Conservation (phyloP, 345 rosid genomes). For the Trapa incisa region DNA sequence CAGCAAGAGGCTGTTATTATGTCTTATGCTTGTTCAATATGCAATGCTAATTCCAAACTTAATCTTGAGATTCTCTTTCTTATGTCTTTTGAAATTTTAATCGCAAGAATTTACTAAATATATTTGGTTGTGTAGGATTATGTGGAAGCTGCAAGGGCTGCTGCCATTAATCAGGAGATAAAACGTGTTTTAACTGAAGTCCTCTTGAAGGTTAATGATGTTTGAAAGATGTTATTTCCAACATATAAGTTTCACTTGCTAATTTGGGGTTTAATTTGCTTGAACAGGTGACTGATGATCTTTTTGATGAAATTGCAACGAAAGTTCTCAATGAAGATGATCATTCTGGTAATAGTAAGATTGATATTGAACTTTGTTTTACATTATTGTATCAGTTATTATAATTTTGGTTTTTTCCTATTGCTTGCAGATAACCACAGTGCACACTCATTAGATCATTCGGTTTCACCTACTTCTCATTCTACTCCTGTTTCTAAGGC, state of each 20-base stretch:
- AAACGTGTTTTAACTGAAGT: slow-evolving; percentile 90
- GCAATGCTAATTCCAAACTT: neutral
- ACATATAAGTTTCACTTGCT: slow-evolving; percentile 9
- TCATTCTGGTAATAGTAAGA: slow-evolving; percentile 34
- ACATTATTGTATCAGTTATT: slow-evolving; percentile 4
- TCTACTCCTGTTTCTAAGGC: slow-evolving; percentile 31
- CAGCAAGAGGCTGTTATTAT: neutral
- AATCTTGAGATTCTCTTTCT: neutral
- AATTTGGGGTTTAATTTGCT: slow-evolving; percentile 8
- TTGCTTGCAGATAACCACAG: slow-evolving; percentile 31
- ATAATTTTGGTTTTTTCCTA: slow-evolving; percentile 1
- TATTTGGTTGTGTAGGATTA: slow-evolving; percentile 50
- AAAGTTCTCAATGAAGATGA: slow-evolving; percentile 79
- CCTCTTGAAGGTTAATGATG: slow-evolving; percentile 59
- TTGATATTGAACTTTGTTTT: neutral
- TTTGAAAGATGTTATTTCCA: slow-evolving; percentile 14
- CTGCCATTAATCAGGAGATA: slow-evolving; percentile 81
- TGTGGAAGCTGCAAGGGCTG: slow-evolving; percentile 53
- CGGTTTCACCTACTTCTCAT: slow-evolving; percentile 26
- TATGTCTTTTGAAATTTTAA: too few relatives aligned
- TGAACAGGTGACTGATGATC: slow-evolving; percentile 84
- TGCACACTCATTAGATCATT: slow-evolving; percentile 21
- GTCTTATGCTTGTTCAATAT: neutral
- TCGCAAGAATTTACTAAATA: neutral
- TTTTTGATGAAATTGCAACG: slow-evolving; percentile 90